A percentile compares a stretch with the other conserved stretches of the same genome.
phyloP scores from a whole-genome alignment of 2,329 filamentous ascomycete species.

The Verticillium albo-atrum region DNA sequence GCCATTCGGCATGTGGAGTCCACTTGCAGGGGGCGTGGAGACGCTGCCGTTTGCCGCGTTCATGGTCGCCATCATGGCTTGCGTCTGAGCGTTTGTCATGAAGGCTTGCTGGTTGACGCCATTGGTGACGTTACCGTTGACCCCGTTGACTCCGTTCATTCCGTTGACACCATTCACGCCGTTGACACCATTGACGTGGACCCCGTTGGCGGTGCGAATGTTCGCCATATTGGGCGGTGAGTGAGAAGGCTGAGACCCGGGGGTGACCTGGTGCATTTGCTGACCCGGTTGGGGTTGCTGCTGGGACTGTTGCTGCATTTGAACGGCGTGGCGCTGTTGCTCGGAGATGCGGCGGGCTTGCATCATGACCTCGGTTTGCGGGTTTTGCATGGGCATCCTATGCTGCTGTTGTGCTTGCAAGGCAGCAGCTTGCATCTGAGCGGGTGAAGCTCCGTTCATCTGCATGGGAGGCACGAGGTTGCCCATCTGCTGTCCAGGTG shows the following conservation, averaged over 20 bases:
- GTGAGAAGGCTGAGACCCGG: conserved; percentile 21
- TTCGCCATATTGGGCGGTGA: conserved; percentile 38
- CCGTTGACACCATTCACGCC: conserved; percentile 18
- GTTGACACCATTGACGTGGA: conserved; percentile 20
- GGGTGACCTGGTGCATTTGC: conserved; percentile 21
- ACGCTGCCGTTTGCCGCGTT: conserved; percentile 38
- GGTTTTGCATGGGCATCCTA: conserved; percentile 51
- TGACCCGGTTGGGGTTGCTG: conserved; percentile 33
- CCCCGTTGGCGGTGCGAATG: conserved; percentile 2
- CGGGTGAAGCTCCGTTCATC: conserved; percentile 63
- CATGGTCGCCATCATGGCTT: conserved; percentile 48
- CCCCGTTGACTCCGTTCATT: conserved; percentile 22
- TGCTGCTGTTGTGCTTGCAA: conserved; percentile 49
- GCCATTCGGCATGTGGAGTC: conserved; percentile 41
- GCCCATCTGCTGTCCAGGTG: conserved; percentile 39
- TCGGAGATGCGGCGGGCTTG: conserved; percentile 65
- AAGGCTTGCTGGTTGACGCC: conserved; percentile 48
- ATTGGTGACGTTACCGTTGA: conserved; percentile 32
- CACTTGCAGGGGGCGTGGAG: conserved; percentile 37
- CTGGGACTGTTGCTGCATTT: conserved; percentile 34
- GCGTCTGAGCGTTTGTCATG: conserved; percentile 47
- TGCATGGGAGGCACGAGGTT: conserved; percentile 51
- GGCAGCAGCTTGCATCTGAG: conserved; percentile 58
- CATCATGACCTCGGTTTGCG: conserved; percentile 52
- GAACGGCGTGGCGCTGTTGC: conserved; percentile 51